These are phyloP conservation scores for Arthrobotrys pseudoclavata DNA, from an alignment of 2,329 filamentous ascomycete genomes.

Conservation along the genomic window DNA sequence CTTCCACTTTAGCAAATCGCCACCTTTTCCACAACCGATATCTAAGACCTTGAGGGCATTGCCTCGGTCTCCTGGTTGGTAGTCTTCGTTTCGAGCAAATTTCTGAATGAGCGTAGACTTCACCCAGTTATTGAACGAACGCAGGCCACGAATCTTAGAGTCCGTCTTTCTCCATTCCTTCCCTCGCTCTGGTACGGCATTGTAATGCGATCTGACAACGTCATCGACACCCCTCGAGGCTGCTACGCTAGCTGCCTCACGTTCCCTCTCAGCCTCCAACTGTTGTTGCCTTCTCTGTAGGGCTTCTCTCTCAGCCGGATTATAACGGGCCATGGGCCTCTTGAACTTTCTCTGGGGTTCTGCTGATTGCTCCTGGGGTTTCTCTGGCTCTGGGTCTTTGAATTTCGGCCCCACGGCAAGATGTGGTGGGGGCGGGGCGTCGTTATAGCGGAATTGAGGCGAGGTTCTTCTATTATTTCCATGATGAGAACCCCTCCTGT, in stretches of 20 bases:
- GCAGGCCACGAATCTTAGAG: constrained; percentile 92
- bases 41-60: constrained; percentile 84
- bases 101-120: constrained; percentile 98
- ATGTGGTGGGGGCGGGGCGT: constrained; percentile 45
- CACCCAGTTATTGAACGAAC: constrained; percentile 98
- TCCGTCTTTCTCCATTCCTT: constrained; percentile 95
- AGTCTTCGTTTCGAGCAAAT: constrained; percentile 85
- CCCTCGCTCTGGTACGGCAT: constrained; percentile 91
- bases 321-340: constrained; percentile 47
- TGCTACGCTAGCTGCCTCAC: constrained; percentile 41
- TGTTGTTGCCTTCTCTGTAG: constrained; percentile 41
- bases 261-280: constrained; percentile 47
- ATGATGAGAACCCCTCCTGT: constrained; percentile 35
- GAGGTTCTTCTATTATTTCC: constrained; percentile 30
- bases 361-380: constrained; percentile 20
- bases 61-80: constrained; percentile 67
- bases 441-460: constrained; percentile 51
- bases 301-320: constrained; percentile 44
- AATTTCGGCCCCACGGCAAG: constrained; percentile 41
- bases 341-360: constrained; percentile 57
- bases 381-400: constrained; percentile 52
- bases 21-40: constrained; percentile 96
- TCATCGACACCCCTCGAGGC: constrained; percentile 77
- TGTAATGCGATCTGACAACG: constrained; percentile 93
- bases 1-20: constrained; percentile 96